Conservation (phyloP, 257 asterid genomes). For the Craterostigma plantagineum region DNA sequence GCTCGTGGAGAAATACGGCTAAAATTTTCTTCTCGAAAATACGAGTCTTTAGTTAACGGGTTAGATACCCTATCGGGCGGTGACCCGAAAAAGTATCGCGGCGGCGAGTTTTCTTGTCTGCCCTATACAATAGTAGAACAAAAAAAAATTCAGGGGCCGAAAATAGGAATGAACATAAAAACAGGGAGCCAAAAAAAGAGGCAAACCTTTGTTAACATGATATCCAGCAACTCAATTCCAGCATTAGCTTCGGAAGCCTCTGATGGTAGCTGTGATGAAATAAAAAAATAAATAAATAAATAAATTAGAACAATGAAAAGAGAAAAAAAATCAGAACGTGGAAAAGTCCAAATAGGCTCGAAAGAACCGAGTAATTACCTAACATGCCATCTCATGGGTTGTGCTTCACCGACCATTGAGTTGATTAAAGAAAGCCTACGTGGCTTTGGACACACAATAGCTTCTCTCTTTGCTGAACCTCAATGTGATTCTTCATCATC, state of each 20-base stretch:
- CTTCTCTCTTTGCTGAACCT: constrained; percentile 18
- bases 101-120: constrained; percentile 68
- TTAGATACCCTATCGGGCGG: constrained; percentile 99
- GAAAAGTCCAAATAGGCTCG: not conserved
- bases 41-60: constrained; percentile 83
- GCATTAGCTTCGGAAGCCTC: constrained; percentile 65
- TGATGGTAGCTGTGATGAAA: constrained; percentile 32
- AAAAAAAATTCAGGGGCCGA: too few relatives aligned
- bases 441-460: constrained; percentile 86
- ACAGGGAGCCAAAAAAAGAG: too few relatives aligned
- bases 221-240: constrained; percentile 70
- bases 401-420: constrained; percentile 33
- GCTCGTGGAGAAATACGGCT: constrained; percentile 51
- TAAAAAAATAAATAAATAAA: not conserved
- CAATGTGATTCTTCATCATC: too few relatives aligned
- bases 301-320: too few relatives aligned
- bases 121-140: constrained; percentile 28
- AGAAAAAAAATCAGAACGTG: not conserved
- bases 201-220: constrained; percentile 68
- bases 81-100: constrained; percentile 86
- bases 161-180: too few relatives aligned
- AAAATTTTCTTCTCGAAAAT: constrained; percentile 60
- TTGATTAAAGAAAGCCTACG: constrained; percentile 51
- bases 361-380: constrained; percentile 21
- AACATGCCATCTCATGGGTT: constrained; percentile 50